Evolutionary conservation across 208 protist species (phyloP), one percentile per base, ranked within the genome.

Genomic region (Angomonas ambiguus): DNA sequence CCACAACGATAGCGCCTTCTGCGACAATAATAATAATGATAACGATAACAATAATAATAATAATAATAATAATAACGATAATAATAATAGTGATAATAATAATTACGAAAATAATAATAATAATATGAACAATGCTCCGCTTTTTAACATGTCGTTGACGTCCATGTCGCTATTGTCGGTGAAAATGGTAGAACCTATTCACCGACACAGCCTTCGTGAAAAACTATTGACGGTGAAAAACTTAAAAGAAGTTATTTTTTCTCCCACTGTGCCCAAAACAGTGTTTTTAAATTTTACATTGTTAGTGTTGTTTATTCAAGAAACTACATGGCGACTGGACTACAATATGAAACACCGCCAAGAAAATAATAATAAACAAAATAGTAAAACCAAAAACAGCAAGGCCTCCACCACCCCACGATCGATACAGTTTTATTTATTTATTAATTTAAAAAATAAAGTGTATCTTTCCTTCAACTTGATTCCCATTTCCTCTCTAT

Each of bases 401-500:
- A n/a, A 48, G 38, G 38, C n/a, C 51, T 33, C 1, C 51, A 56
- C 38, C 11, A 48, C 38, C 13, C 5, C 27, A 53, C 48, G 5
- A 53, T 53, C 5, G 48, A 53, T 8, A 8, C 2, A 61, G 55
- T 61, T 38, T 20, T 61, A 61, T 18, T 61, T 27, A 22, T 61
- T 61, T 20, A n/a, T 61, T 1, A 61, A 61, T 32, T 38, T 61
- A 8, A 27, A 61, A 61, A 61, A 61, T 32, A 61, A 61, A 61
- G 41, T 32, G 6, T 34, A 61, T 18, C 18, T 61, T 4, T 25
- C 55, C 3, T 32, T 61, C 28, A 32, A 61, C 28, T 35, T 61
- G 13, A 34, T 61, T 18, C 33, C 55, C 55, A 32, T 38, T 16
- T 45, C 38, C 38, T n/a, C 38, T 8, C 16, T 45, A 45, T 45